A percentile compares a stretch with the other conserved stretches of the same genome.
These are phyloP conservation scores for Saccharomycopsis amapae DNA, from an alignment of 805 yeast genomes.

Conservation along the genomic window DNA sequence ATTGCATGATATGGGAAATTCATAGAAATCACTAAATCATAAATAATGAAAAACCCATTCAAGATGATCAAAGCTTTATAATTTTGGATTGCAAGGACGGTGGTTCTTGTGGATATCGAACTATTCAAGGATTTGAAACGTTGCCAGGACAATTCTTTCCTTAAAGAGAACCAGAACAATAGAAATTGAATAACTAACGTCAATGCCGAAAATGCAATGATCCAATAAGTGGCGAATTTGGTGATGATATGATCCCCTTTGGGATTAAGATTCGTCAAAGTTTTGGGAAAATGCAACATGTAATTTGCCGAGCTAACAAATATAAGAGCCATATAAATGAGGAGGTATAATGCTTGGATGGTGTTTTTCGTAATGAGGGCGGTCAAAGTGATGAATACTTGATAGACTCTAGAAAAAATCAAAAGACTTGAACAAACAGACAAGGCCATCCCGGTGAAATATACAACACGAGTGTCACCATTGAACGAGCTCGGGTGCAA, in stretches of 20 bases:
- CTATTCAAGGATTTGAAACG: neutral
- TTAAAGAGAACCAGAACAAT: neutral
- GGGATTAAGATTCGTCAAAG: neutral
- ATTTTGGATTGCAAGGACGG: constrained; percentile 5
- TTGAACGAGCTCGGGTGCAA: neutral
- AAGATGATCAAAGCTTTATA: constrained; percentile 5
- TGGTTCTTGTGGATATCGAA: constrained; percentile 1
- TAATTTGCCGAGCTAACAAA: constrained; percentile 1
- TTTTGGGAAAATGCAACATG: neutral
- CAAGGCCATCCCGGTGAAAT: neutral
- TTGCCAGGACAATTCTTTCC: constrained; percentile 5
- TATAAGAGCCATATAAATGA: neutral
- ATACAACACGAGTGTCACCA: neutral
- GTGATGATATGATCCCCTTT: neutral
- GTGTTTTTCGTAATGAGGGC: constrained; percentile 4
- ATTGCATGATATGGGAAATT: constrained; percentile 3
- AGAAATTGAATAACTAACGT: neutral
- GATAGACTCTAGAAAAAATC: constrained; percentile 2
- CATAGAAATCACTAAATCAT: constrained; percentile 3
- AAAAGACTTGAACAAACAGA: constrained; percentile 2
- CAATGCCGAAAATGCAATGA: constrained; percentile 1
- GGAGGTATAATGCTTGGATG: constrained; percentile 3
- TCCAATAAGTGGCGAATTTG: constrained; percentile 6
- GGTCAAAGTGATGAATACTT: constrained; percentile 3
- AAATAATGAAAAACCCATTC: constrained; percentile 5